phyloP scores from a whole-genome alignment of 2,329 filamentous ascomycete genomes.

The Corinectria fuckeliana region DNA sequence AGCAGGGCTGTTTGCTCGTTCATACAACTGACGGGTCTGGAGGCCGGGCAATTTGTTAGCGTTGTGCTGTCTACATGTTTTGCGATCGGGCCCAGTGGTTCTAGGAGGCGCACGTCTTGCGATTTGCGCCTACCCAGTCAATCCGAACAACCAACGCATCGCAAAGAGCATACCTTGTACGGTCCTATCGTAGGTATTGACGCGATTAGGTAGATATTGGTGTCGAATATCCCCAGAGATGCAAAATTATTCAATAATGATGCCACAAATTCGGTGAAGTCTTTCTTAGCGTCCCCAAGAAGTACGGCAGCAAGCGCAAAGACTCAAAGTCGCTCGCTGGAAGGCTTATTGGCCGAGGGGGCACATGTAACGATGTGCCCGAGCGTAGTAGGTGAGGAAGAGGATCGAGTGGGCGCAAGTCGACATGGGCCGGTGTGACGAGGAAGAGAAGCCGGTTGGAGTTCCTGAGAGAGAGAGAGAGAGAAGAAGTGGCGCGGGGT shows the following conservation, averaged over 20 bases:
- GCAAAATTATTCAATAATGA: background rate
- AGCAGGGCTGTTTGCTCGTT: slow-evolving; percentile 25
- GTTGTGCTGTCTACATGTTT: background rate
- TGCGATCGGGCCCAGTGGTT: background rate
- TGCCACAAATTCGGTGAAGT: slow-evolving; percentile 44
- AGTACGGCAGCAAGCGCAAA: slow-evolving; percentile 66
- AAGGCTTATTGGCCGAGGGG: slow-evolving; percentile 48
- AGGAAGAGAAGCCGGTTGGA: background rate
- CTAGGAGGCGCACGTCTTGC: background rate
- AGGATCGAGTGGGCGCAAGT: slow-evolving; percentile 20
- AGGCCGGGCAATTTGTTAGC: slow-evolving; percentile 1
- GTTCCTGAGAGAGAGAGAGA: background rate
- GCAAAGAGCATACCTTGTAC: slow-evolving; percentile 17
- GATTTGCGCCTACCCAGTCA: background rate
- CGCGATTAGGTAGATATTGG: background rate
- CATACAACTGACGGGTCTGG: slow-evolving; percentile 8
- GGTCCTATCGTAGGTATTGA: slow-evolving; percentile 8
- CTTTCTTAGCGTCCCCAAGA: slow-evolving; percentile 59
- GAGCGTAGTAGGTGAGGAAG: slow-evolving; percentile 22
- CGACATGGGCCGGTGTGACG: slow-evolving; percentile 27
- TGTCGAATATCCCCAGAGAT: background rate
- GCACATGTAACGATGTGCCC: slow-evolving; percentile 54
- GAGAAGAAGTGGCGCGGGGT: slow-evolving; percentile 4
- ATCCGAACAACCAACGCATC: background rate
- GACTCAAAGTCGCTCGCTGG: slow-evolving; percentile 69